These are phyloP conservation scores for Hemisphaericaspora xylanilytica DNA, from an alignment of 1,139 yeast species.

Conservation along the genomic window DNA sequence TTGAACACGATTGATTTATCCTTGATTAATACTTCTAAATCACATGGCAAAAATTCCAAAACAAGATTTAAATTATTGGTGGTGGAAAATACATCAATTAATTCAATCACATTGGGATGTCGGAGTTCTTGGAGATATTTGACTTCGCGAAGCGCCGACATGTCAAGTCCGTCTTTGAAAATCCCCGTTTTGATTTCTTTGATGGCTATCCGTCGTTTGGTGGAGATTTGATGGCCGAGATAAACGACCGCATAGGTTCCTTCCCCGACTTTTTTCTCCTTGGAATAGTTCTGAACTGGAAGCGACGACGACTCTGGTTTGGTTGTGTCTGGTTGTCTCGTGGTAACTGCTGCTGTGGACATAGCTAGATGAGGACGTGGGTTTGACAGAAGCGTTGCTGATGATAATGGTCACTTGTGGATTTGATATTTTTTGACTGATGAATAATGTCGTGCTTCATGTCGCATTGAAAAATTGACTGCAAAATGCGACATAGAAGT, in stretches of 20 bases:
- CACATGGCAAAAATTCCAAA: conserved; percentile 87
- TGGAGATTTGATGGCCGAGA: conserved; percentile 64
- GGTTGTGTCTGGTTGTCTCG: background rate
- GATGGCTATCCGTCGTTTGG: conserved; percentile 73
- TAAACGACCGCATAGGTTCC: conserved; percentile 99
- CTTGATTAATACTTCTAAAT: conserved; percentile 84
- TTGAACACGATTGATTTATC: conserved; percentile 75
- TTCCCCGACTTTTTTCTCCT: conserved; percentile 90
- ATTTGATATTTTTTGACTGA: too few species aligned
- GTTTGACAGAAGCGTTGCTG: too few species aligned
- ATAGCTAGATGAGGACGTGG: background rate
- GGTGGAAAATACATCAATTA: conserved; percentile 81
- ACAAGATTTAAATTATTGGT: conserved; percentile 77
- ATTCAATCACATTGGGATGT: conserved; percentile 81
- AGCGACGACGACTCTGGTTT: background rate
- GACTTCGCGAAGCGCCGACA: conserved; percentile 96
- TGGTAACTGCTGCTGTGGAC: conserved; percentile 6
- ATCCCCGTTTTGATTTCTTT: conserved; percentile 94
- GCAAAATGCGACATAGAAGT: background rate
- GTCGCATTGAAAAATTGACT: too few species aligned
- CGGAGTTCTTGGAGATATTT: conserved; percentile 85
- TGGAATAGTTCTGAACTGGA: conserved; percentile 29
- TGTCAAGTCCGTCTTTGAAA: conserved; percentile 94
- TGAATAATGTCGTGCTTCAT: too few species aligned
- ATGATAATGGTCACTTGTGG: background rate